These are phyloP conservation scores for Voacanga thouarsii DNA, from an alignment of 257 asterid species.

Conservation along the genomic window DNA sequence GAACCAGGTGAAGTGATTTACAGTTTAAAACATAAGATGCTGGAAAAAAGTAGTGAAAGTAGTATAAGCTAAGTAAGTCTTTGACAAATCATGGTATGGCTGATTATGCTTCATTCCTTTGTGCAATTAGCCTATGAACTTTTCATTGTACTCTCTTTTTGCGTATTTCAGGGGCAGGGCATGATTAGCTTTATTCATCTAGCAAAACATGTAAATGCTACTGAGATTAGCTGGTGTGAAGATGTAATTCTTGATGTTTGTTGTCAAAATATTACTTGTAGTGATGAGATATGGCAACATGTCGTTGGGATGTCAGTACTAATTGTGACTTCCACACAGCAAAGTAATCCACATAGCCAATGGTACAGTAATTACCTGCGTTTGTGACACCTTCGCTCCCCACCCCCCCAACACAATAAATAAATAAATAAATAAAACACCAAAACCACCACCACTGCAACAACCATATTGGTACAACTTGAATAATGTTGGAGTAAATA, in stretches of 20 bases:
- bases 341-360: slow-evolving; percentile 76
- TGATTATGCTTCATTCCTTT: too few relatives aligned
- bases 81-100: too few relatives aligned
- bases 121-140: slow-evolving; percentile 5
- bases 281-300: slow-evolving; percentile 74
- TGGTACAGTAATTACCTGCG: slow-evolving; percentile 47
- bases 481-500: neutral
- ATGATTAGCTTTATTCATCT: slow-evolving; percentile 81
- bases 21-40: slow-evolving; percentile 71
- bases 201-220: slow-evolving; percentile 54
- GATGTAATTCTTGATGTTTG: slow-evolving; percentile 92
- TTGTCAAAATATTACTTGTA: slow-evolving; percentile 77
- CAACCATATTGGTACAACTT: too few relatives aligned
- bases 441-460: too few relatives aligned
- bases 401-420: too few relatives aligned
- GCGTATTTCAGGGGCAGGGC: slow-evolving; percentile 69
- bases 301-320: slow-evolving; percentile 88
- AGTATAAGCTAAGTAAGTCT: slow-evolving; percentile 13
- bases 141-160: neutral
- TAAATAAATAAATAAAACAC: too few relatives aligned
- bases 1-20: slow-evolving; percentile 49
- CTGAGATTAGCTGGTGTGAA: slow-evolving; percentile 72
- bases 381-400: too few relatives aligned
- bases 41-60: slow-evolving; percentile 70
- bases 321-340: slow-evolving; percentile 62